phyloP scores from a whole-genome alignment of 768 basidiomycete genomes.

The Pisolithus marmoratus region DNA sequence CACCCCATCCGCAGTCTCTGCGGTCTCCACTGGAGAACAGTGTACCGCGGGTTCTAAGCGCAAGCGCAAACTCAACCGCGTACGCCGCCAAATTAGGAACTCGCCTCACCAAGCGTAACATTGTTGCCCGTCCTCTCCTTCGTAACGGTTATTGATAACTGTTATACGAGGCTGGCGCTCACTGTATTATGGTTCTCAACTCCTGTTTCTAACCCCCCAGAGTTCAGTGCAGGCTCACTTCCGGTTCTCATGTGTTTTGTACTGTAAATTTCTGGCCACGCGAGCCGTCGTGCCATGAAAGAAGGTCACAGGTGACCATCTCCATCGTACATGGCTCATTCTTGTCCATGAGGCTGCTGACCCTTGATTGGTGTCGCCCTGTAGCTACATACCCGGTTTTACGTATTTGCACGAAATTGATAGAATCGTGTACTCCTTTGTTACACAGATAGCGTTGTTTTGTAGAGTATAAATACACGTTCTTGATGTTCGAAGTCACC shows the following conservation, averaged over 20 bases:
- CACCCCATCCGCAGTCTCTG: neutral
- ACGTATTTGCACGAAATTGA: neutral
- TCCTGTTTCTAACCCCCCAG: neutral
- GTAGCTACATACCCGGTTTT: neutral
- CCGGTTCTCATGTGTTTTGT: neutral
- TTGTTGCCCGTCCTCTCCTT: neutral
- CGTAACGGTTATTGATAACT: conserved; percentile 7
- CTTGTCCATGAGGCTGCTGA: neutral
- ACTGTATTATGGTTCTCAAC: neutral
- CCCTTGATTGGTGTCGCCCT: no score
- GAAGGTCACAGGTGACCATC: neutral
- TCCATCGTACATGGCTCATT: neutral
- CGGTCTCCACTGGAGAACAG: neutral
- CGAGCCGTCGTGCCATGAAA: neutral
- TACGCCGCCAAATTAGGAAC: neutral
- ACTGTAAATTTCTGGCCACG: neutral
- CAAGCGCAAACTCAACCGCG: neutral
- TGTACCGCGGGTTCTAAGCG: neutral
- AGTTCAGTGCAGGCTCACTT: neutral
- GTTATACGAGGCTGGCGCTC: neutral
- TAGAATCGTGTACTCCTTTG: neutral
- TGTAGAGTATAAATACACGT: neutral
- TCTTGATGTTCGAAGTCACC: neutral
- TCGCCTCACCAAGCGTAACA: neutral
- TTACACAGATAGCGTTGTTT: neutral